phyloP scores from a whole-genome alignment of 2,329 filamentous ascomycete genomes.

The Ophiostoma ips region DNA sequence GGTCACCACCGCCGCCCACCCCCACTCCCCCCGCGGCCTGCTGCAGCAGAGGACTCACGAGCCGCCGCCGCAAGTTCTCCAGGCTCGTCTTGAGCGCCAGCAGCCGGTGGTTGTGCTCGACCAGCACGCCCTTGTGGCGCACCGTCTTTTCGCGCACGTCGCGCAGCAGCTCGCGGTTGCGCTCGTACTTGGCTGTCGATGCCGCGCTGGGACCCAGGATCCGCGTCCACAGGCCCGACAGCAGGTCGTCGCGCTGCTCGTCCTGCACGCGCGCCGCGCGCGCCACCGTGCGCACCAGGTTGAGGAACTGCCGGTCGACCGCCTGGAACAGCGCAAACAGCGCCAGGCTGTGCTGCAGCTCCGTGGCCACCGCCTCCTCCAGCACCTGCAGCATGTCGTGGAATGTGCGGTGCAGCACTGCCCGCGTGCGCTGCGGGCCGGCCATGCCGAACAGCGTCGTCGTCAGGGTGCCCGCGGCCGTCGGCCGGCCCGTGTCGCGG shows the following conservation, averaged over 20 bases:
- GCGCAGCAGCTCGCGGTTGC: conserved; percentile 67
- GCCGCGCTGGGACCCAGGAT: conserved; percentile 64
- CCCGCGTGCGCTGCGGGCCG: conserved; percentile 63
- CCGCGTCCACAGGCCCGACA: conserved; percentile 73
- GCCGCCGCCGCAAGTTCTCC: conserved; percentile 67
- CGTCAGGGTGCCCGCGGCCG: conserved; percentile 52
- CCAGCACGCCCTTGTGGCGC: conserved; percentile 71
- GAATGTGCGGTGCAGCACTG: conserved; percentile 74
- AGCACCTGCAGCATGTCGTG: conserved; percentile 75
- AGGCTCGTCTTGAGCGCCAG: conserved; percentile 75
- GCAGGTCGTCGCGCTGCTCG: conserved; percentile 63
- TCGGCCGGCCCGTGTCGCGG: conserved; percentile 40
- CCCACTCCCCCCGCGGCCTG: conserved; percentile 15
- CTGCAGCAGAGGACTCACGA: conserved; percentile 75
- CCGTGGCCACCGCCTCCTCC: conserved; percentile 76
- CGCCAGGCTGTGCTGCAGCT: conserved; percentile 64
- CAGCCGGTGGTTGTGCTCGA: conserved; percentile 75
- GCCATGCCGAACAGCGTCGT: conserved; percentile 68
- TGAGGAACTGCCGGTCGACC: conserved; percentile 81
- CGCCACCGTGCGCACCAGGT: conserved; percentile 70
- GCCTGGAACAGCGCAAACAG: conserved; percentile 84
- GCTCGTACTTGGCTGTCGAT: conserved; percentile 78
- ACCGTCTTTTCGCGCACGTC: conserved; percentile 73
- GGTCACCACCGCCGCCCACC: no score
- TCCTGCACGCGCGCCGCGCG: conserved; percentile 75